Base-by-base conservation (phyloP, 176 grass and related monocot species). In the Bromus sterilis region DNA sequence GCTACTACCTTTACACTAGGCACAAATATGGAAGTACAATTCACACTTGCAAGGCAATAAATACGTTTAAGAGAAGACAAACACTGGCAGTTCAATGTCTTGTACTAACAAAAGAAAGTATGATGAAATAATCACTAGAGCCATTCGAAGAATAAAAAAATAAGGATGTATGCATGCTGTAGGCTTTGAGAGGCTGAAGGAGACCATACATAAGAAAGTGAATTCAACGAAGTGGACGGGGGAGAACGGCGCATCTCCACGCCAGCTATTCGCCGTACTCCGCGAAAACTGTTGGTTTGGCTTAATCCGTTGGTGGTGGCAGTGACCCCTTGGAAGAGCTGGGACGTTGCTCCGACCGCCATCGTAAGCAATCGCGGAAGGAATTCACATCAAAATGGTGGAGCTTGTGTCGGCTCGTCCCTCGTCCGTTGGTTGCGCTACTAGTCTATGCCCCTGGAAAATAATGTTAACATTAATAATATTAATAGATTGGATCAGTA, bases 311-410 rank as follows among this genome's bases (percentile, higher is more conserved):
- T 74, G 44, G 69, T 74, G 44, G 69, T 80, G 30, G 86, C 62
- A 82, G 78, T 58, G 21, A 84, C 83, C 74, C 89, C 82, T 83
- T 93, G 90, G 51, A 97, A 93, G 69, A 93, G 66, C 18, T 86
- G 87, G 30, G 83, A 81, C 78, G 94, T 87, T 42, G 87, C 84
- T 60, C 91, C 94, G 80, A 91, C 62, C 18, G 91, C 91, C 94
- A 97, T 97, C 76, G 72, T 23, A 68, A 83, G 30, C 30, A 81
- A n/a, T n/a, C n/a, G n/a, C 77, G 41, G 66, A 71, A 24, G 20
- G 23, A 30, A 65, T 66, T 70, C 57, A 58, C 80, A 82, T 80
- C 62, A 39, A 39, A 86, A 61, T n/a, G 59, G 35, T 41, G 6
- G 0, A 86, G 44, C 33, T 74, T 51, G 12, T 51, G 86, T 64